phyloP scores from a whole-genome alignment of 169 alveolate species.

The Plasmodium gaboni region DNA sequence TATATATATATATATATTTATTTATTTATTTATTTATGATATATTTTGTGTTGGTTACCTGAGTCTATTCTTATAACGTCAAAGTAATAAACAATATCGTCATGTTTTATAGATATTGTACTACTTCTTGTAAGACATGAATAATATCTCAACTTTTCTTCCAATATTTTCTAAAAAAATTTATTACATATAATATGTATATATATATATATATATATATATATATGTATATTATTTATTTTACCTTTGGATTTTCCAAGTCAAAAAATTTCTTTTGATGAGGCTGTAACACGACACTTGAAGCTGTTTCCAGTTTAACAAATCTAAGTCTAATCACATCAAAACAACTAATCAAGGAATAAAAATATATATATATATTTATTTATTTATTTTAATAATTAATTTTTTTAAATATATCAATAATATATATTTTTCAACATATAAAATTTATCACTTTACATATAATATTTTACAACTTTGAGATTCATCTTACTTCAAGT shows the following conservation, averaged over 20 bases:
- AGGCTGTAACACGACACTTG: conserved; percentile 52
- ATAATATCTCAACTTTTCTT: conserved; percentile 50
- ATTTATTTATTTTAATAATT: too few relatives aligned
- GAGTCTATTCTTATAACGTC: conserved; percentile 58
- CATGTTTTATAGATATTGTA: conserved; percentile 40
- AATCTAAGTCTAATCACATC: conserved; percentile 46
- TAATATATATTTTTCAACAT: too few relatives aligned
- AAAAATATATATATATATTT: not conserved
- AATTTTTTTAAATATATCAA: too few relatives aligned
- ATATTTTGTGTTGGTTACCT: conserved; percentile 7
- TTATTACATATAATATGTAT: too few relatives aligned
- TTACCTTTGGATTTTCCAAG: conserved; percentile 46
- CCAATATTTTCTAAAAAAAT: conserved; percentile 41
- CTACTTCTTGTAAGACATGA: conserved; percentile 44
- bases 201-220: not conserved
- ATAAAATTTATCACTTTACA: too few relatives aligned
- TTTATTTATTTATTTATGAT: not conserved
- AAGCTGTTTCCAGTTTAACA: conserved; percentile 45
- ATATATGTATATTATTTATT: not conserved
- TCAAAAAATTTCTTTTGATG: conserved; percentile 61
- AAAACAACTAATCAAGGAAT: conserved; percentile 25
- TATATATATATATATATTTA: not conserved
- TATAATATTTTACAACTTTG: too few relatives aligned
- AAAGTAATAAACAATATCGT: conserved; percentile 23
- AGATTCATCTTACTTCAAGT: conserved; percentile 1